Conservation (phyloP, 352 stramenopile species). For the Phytophthora crassamura region DNA sequence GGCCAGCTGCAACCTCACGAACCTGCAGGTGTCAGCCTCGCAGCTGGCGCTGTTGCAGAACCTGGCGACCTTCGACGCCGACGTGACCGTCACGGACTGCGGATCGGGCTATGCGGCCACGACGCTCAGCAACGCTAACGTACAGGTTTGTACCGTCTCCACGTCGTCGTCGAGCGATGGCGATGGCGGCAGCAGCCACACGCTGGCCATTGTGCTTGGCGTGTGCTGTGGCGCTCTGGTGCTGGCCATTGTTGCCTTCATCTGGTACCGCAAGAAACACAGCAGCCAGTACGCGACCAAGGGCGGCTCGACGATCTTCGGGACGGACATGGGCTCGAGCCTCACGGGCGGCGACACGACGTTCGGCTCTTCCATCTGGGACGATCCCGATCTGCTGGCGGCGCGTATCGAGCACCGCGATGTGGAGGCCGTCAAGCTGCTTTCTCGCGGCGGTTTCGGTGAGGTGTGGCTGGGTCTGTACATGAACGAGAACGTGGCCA, state of each 20-base stretch:
- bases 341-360: conserved; percentile 46
- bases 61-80: conserved; percentile 50
- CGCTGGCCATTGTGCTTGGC: conserved; percentile 49
- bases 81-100: conserved; percentile 56
- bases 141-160: conserved; percentile 41
- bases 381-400: conserved; percentile 66
- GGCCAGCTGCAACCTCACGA: conserved; percentile 58
- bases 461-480: conserved; percentile 76
- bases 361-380: conserved; percentile 66
- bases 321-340: conserved; percentile 43
- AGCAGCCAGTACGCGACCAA: conserved; percentile 39
- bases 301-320: conserved; percentile 34
- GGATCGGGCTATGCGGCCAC: conserved; percentile 22
- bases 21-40: conserved; percentile 48
- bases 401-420: conserved; percentile 65
- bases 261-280: conserved; percentile 53
- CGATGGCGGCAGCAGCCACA: conserved; percentile 33
- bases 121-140: conserved; percentile 27
- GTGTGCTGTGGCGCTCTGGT: conserved; percentile 51
- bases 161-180: conserved; percentile 22
- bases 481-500: conserved; percentile 71
- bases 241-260: conserved; percentile 47
- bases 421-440: conserved; percentile 58
- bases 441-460: conserved; percentile 71
- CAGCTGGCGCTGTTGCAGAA: conserved; percentile 53